Evolutionary conservation across 768 basidiomycete species (phyloP), one percentile per base, ranked within the genome.

Genomic region (Auriscalpium vulgare): DNA sequence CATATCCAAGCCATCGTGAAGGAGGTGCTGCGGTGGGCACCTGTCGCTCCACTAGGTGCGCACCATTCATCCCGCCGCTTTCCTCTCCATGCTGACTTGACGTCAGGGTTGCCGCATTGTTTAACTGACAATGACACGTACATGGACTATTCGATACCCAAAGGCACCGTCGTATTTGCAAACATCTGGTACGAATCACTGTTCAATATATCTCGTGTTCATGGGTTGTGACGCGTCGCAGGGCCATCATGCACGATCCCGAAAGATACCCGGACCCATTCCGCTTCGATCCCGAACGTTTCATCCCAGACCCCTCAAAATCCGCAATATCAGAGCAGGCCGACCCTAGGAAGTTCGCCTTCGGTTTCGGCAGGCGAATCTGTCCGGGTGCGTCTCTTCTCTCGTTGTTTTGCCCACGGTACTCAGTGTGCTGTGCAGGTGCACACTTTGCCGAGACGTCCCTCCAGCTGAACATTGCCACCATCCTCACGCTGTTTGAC

Each of bases 21-120:
- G 34, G 62, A 63, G 43, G 55, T 56, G 9, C 43, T 63, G 14
- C 57, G 62, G 14, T 62, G 61, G 49, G 38, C 19, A 17, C 62
- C 62, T 13, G 46, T 56, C 36, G 55, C 49, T 9, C 62, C 62
- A 4, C 17, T 57, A n/a, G 55, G 60, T 59, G 45, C 7, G 56
- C 10, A 1, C 17, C 9, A 7, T 23, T 10, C 37, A 10, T 37
- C n/a, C 1, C 47, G 21, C 1, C 47, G 21, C 16, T 14, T 19
- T 14, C 23, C 10, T 13, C 34, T 35, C 21, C 47, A 4, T 11
- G 23, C 14, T 34, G 36, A 47, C 47, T 19, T 40, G 21, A 17
- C 4, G n/a, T 16, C 37, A 55, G 57, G 43, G 8, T 10, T 57
- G 8, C 55, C 55, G 4, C 56, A 54, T 47, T n/a, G 11, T 10